These are phyloP conservation scores for Dimargaris cristalligena DNA, from an alignment of 192 early-diverging fungal genomes.

Conservation along the genomic window DNA sequence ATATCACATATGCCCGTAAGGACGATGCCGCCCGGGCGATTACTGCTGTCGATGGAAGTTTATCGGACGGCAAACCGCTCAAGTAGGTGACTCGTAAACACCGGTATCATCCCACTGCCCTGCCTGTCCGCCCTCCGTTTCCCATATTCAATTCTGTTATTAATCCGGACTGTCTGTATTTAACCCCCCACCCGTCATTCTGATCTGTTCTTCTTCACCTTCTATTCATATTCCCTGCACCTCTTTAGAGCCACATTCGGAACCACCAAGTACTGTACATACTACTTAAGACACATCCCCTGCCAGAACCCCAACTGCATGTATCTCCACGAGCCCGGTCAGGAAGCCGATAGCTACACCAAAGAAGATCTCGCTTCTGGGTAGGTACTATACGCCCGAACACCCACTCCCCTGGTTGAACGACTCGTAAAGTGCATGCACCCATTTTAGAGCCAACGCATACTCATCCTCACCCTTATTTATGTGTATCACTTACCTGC, in stretches of 20 bases:
- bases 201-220: constrained; percentile 18
- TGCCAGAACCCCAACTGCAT: constrained; percentile 92
- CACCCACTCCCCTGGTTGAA: background rate
- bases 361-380: constrained; percentile 73
- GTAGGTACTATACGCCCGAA: constrained; percentile 17
- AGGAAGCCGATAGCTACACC: constrained; percentile 82
- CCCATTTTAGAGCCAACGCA: no score
- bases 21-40: constrained; percentile 88
- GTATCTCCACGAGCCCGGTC: constrained; percentile 86
- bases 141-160: no score
- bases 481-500: no score
- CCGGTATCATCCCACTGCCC: no score
- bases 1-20: constrained; percentile 79
- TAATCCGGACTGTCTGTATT: no score
- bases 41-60: constrained; percentile 84
- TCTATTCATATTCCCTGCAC: constrained; percentile 22
- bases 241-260: constrained; percentile 96
- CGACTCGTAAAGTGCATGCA: background rate
- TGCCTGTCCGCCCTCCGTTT: no score
- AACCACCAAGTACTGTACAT: constrained; percentile 96
- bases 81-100: no score
- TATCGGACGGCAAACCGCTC: constrained; percentile 68
- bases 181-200: no score
- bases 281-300: constrained; percentile 73
- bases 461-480: no score